phyloP scores from a whole-genome alignment of 2,329 filamentous ascomycete species.

The Alternaria sp. region DNA sequence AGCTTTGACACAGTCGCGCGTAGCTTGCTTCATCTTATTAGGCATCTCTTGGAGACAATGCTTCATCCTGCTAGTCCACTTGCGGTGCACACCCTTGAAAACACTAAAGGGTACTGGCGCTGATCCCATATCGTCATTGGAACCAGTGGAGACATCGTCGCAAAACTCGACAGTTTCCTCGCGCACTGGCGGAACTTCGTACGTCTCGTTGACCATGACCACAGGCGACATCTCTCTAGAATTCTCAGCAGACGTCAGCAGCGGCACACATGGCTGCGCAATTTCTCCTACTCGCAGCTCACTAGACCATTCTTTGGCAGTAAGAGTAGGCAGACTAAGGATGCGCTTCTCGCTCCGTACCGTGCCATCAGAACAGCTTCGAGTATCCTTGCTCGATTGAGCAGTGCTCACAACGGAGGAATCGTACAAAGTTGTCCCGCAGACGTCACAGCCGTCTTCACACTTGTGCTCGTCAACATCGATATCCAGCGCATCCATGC shows the following conservation, averaged over 20 bases:
- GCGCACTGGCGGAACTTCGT: background rate
- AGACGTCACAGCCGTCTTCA: background rate
- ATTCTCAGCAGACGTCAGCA: background rate
- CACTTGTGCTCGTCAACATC: background rate
- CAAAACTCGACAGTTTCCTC: background rate
- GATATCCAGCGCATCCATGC: slow-evolving; percentile 1
- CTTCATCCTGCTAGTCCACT: slow-evolving; percentile 5
- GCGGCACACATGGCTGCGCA: background rate
- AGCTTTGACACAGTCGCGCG: slow-evolving; percentile 6
- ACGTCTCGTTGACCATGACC: background rate
- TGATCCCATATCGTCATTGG: background rate
- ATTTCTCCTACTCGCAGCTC: background rate
- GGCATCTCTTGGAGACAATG: background rate
- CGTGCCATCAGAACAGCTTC: background rate
- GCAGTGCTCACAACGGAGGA: background rate
- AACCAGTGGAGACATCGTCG: background rate
- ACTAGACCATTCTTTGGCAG: background rate
- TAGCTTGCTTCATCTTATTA: slow-evolving; percentile 1
- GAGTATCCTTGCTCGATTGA: background rate
- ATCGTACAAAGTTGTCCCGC: background rate
- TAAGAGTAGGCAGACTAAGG: background rate
- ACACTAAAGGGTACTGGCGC: background rate
- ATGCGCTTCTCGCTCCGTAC: background rate
- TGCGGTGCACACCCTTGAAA: no score
- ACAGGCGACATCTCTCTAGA: background rate